Conservation (phyloP, 2,329 filamentous ascomycete species). For the Ascocoryne sarcoides region DNA sequence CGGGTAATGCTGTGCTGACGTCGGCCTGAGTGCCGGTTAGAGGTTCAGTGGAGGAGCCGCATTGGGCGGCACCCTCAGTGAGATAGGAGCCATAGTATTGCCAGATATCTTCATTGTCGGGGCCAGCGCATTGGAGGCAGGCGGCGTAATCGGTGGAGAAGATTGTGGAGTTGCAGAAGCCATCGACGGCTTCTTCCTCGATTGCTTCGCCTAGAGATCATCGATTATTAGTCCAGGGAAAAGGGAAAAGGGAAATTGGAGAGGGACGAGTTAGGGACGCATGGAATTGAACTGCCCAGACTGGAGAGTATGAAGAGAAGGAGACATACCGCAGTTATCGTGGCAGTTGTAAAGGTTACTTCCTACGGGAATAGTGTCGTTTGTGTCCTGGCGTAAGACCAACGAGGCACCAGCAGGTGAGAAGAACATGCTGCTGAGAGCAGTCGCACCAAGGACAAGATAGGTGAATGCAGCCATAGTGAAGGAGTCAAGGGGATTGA, state of each 20-base stretch:
- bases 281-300: too few relatives aligned
- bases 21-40: constrained; percentile 22
- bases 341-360: not conserved
- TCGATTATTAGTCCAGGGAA: not conserved
- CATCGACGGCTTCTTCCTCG: constrained; percentile 2
- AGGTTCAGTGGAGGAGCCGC: constrained; percentile 14
- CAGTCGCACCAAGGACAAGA: not conserved
- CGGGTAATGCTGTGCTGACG: not conserved
- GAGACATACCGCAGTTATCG: not conserved
- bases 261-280: too few relatives aligned
- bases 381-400: not conserved
- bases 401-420: not conserved
- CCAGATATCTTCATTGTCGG: constrained; percentile 18
- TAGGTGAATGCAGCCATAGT: not conserved
- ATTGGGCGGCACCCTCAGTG: constrained; percentile 6
- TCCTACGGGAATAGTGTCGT: not conserved
- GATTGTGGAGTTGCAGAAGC: constrained; percentile 9
- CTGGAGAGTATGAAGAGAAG: too few relatives aligned
- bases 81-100: constrained; percentile 13
- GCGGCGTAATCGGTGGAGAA: constrained; percentile 15
- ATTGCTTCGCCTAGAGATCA: not conserved
- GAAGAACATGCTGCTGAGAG: not conserved
- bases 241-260: not conserved
- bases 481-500: not conserved
- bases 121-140: constrained; percentile 16